These are phyloP conservation scores for Lentinula raphanica DNA, from an alignment of 768 basidiomycete genomes.

Conservation along the genomic window DNA sequence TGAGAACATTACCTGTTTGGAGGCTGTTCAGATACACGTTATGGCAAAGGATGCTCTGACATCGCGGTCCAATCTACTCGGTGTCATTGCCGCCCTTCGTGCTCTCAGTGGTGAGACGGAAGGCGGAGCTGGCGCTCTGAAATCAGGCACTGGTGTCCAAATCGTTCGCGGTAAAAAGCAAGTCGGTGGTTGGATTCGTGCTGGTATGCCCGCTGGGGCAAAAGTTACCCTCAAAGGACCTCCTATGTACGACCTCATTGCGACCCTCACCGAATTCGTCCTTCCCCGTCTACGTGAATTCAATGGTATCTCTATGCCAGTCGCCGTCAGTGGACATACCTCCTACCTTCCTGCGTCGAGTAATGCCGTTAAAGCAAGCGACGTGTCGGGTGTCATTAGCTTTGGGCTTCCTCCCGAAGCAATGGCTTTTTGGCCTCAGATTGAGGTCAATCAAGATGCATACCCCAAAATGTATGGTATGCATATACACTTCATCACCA, in stretches of 20 bases:
- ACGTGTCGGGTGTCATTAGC: conserved; percentile 82
- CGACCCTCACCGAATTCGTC: conserved; percentile 86
- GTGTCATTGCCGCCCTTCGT: conserved; percentile 83
- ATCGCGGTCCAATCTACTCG: conserved; percentile 69
- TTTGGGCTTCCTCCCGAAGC: conserved; percentile 83
- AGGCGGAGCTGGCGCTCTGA: conserved; percentile 62
- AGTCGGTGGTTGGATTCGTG: conserved; percentile 80
- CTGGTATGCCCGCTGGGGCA: conserved; percentile 75
- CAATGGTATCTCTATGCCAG: conserved; percentile 73
- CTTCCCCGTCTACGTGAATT: conserved; percentile 93
- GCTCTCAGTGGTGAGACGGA: conserved; percentile 82
- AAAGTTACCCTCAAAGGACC: conserved; percentile 89
- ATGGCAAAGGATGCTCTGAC: conserved; percentile 77
- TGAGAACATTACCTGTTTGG: conserved; percentile 68
- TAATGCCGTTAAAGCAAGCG: conserved; percentile 66
- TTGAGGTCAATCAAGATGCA: conserved; percentile 88
- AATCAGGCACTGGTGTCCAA: conserved; percentile 62
- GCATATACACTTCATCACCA: conserved; percentile 92
- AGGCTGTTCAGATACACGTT: conserved; percentile 80
- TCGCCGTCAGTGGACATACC: neutral
- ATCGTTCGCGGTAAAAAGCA: conserved; percentile 64
- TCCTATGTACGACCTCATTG: conserved; percentile 93
- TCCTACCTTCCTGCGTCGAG: conserved; percentile 43
- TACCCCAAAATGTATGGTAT: conserved; percentile 87
- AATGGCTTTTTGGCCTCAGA: conserved; percentile 90